These are phyloP conservation scores for Lecanicillium sp. DNA, from an alignment of 2,329 filamentous ascomycete genomes.

Conservation along the genomic window DNA sequence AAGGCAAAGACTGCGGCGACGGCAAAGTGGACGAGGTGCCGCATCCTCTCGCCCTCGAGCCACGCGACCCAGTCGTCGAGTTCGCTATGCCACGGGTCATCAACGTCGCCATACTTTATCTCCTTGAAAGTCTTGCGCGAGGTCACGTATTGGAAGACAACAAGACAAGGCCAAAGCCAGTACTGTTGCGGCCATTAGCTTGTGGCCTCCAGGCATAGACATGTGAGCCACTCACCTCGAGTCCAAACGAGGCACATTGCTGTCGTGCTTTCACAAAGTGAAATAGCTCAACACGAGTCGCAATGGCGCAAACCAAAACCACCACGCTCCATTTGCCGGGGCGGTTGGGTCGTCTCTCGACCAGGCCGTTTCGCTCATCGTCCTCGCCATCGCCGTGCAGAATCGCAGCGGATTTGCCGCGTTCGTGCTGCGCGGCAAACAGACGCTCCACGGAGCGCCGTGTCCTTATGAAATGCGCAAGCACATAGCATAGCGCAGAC, in stretches of 20 bases:
- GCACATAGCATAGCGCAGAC: neutral
- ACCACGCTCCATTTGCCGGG: constrained; percentile 42
- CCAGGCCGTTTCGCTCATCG: neutral
- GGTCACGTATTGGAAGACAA: constrained; percentile 40
- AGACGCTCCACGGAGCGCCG: neutral
- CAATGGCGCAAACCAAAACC: constrained; percentile 37
- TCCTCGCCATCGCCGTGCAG: constrained; percentile 3
- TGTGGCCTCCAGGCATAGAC: no score
- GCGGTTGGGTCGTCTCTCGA: constrained; percentile 30
- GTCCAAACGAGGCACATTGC: constrained; percentile 44
- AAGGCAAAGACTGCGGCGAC: constrained; percentile 34
- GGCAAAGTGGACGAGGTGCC: constrained; percentile 28
- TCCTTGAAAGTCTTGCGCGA: constrained; percentile 38
- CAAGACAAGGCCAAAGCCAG: constrained; percentile 2
- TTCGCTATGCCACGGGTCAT: constrained; percentile 43
- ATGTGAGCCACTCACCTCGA: constrained; percentile 38
- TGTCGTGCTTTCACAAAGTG: constrained; percentile 40
- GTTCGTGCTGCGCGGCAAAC: neutral
- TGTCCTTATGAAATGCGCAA: constrained; percentile 1
- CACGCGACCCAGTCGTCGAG: constrained; percentile 44
- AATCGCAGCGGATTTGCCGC: neutral
- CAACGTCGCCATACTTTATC: constrained; percentile 27
- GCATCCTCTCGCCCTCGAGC: constrained; percentile 37
- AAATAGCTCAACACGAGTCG: constrained; percentile 43
- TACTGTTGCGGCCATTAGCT: neutral